Conservation (phyloP, 1,139 yeast species). For the Scheffersomyces lignicola region DNA sequence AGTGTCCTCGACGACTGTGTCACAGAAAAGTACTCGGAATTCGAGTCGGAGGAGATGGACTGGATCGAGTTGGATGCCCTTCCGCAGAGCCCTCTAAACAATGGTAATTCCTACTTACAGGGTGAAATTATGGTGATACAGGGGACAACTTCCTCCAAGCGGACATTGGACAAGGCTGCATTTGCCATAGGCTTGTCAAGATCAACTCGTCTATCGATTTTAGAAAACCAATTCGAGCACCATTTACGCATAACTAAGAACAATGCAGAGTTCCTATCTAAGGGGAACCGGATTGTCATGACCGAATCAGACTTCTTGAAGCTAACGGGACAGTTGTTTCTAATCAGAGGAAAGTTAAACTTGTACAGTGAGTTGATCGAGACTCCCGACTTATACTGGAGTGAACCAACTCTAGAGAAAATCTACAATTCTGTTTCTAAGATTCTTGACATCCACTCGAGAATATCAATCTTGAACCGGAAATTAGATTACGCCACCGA, state of each 20-base stretch:
- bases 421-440: conserved; percentile 71
- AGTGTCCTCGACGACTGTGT: conserved; percentile 34
- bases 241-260: conserved; percentile 62
- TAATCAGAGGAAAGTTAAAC: conserved; percentile 78
- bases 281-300: conserved; percentile 58
- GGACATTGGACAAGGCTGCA: conserved; percentile 77
- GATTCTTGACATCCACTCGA: conserved; percentile 70
- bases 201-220: conserved; percentile 77
- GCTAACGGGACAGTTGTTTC: conserved; percentile 71
- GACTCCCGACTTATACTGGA: conserved; percentile 92
- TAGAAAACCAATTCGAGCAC: conserved; percentile 70
- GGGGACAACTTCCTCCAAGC: conserved; percentile 45
- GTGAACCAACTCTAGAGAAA: conserved; percentile 79
- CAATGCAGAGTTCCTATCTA: conserved; percentile 65
- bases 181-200: conserved; percentile 86
- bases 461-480: conserved; percentile 77
- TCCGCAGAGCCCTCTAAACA: conserved; percentile 24
- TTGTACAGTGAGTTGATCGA: conserved; percentile 87
- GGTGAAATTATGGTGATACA: conserved; percentile 71
- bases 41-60: conserved; percentile 87
- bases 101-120: conserved; percentile 47
- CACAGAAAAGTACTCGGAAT: conserved; percentile 40
- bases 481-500: conserved; percentile 90
- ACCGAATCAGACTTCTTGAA: conserved; percentile 64
- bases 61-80: conserved; percentile 53